Evolutionary conservation across 495 filamentous ascomycete genomes (phyloP).

Genomic region (Choiromyces venosus): DNA sequence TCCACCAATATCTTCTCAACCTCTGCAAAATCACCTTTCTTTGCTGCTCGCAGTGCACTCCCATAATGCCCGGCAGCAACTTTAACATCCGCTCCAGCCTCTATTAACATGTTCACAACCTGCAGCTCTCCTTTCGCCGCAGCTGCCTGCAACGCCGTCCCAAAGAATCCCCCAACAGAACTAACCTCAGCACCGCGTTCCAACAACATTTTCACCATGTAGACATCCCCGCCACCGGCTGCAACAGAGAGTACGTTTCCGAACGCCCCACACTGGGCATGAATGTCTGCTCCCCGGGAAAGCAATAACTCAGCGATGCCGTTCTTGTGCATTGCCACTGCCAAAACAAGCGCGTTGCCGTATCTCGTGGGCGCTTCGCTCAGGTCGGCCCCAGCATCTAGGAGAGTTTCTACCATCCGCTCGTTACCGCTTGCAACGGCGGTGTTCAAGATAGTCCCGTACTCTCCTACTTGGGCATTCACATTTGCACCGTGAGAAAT

Average conservation of each 20-base stretch:
- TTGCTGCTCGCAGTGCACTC: slow-evolving; percentile 3
- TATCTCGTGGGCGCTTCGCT: background rate
- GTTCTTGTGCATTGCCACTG: slow-evolving; percentile 43
- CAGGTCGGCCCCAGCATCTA: slow-evolving; percentile 5
- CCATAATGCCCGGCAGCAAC: background rate
- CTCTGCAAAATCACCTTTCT: background rate
- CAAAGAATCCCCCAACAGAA: background rate
- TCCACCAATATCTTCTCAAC: background rate
- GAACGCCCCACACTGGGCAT: slow-evolving; percentile 56
- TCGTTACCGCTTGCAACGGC: background rate
- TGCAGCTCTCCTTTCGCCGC: background rate
- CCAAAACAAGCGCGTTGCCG: background rate
- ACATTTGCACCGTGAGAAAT: slow-evolving; percentile 2
- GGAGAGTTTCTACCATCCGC: slow-evolving; percentile 1
- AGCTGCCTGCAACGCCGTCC: slow-evolving; percentile 6
- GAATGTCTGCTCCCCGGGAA: slow-evolving; percentile 70
- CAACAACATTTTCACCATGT: slow-evolving; percentile 14
- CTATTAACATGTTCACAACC: slow-evolving; percentile 14
- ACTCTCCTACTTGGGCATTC: background rate
- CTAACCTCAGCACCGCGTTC: slow-evolving; percentile 26
- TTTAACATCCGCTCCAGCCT: slow-evolving; percentile 25
- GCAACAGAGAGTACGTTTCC: slow-evolving; percentile 21
- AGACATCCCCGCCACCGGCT: background rate
- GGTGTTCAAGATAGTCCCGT: background rate
- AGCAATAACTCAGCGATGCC: slow-evolving; percentile 66